Base-by-base conservation (phyloP, 1,139 yeast genomes). In the Yamadazyma conglobata region DNA sequence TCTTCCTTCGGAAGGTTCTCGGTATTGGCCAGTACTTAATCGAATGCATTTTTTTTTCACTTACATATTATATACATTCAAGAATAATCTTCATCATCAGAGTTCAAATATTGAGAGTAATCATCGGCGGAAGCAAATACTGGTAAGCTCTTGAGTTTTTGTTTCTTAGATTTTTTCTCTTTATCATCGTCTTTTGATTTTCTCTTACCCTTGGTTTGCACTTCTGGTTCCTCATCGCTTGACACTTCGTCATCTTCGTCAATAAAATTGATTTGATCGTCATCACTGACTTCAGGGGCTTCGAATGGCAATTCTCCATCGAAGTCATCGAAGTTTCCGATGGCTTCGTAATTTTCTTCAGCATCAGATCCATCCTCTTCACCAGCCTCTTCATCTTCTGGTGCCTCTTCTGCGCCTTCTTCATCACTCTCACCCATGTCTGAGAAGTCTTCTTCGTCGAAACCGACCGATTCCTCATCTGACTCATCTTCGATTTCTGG, bases 101-200 rank as follows among this genome's bases (percentile, higher is more conserved):
- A 79, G 28, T 73, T 70, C 54, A 86, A 62, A 48, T 81, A 82
- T 51, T 82, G 68, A 14, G 95, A 82, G 54, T 88, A 89, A 43
- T 87, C 96, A 27, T 85, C 96, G 7, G 79, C 94, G 28, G 93
- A 80, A 2, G 96, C 97, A 64, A 87, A 89, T 13, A 79, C 72
- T 13, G 97, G 96, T 42, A 89, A 63, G 35, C 73, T 77, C 52
- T 73, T 79, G 48, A 82, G 61, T 57, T 77, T 81, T 42, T 68
- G 60, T 52, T 69, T 77, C 66, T 79, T 80, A 22, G 68, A 54
- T 11, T 28, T 21, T 19, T 35, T 32, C 26, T 46, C 42, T 11
- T 38, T 37, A 6, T 46, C 52, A 5, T 30, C 43, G 28, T 39
- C 42, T 10, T 47, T 32, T 6, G 15, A n/a, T 15, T 15, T n/a